Base-by-base conservation (phyloP, 257 asterid genomes). In the Knoxia roxburghii region DNA sequence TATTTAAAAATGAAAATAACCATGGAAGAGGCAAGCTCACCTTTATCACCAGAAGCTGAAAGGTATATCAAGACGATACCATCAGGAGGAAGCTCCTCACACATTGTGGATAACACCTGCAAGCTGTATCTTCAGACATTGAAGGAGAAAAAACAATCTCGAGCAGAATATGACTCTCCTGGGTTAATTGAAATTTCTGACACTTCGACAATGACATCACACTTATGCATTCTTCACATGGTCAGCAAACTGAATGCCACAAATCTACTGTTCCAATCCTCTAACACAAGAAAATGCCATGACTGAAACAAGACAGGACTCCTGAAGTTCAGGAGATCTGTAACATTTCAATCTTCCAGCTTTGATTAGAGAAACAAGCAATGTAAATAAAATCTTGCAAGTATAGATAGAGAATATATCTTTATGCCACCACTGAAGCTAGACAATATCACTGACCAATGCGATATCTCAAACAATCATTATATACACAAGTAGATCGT, bases 1-100 rank as follows among this genome's bases (percentile, higher is more conserved):
- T 41, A 12, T 20, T 56, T n/a, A 8, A 29, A 30, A 20, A 56
- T 12, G 21, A 54, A 24, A 54, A 48, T 11, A 61, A 30, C 21
- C 39, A 41, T 27, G 45, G 17, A 41, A 69, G 62, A 72, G 68
- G 66, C 26, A 53, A 60, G 54, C 65, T 64, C 21, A 76, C 35
- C 24, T 70, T 66, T 45, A 68, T 76, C 84, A 83, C 95, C 96
- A 75, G 90, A 83, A 68, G 92, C 90, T 35, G 99, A 90, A 49
- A 94, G 66, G 75, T 94, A 85, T 77, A 90, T 77, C 68, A 94
- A 73, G 76, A 94, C 85, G 71, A 87, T 76, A 64, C 99, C 99
- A 78, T 94, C 99, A 59, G 96, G 55, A 67, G 95, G 86, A 81
- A 94, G 95, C 85, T 94, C 97, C 85, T 94, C 97, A 24, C 96